Conservation (phyloP, 805 yeast species). For the Wickerhamiella azymoides region DNA sequence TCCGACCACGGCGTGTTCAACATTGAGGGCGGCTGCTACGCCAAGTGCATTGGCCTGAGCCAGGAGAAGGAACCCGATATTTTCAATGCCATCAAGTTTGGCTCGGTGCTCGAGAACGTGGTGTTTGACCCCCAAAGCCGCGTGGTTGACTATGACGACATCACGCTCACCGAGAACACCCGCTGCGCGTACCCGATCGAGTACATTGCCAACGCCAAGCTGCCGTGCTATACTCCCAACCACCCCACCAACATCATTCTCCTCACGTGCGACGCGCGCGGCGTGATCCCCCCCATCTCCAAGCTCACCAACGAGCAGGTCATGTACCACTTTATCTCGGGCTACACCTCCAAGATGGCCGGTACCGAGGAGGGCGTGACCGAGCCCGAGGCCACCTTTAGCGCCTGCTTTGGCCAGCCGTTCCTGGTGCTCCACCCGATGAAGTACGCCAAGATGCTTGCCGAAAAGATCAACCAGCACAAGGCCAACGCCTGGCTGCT, state of each 20-base stretch:
- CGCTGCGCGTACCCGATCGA: constrained; percentile 98
- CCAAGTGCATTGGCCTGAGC: constrained; percentile 82
- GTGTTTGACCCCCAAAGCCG: constrained; percentile 68
- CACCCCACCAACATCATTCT: constrained; percentile 89
- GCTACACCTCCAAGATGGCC: constrained; percentile 98
- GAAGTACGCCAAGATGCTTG: constrained; percentile 91
- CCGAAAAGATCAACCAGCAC: constrained; percentile 81
- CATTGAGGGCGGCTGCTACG: constrained; percentile 99
- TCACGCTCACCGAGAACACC: constrained; percentile 86
- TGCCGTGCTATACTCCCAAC: constrained; percentile 78
- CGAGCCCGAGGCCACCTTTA: constrained; percentile 95
- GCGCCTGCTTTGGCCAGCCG: constrained; percentile 98
- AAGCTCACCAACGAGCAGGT: constrained; percentile 88
- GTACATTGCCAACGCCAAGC: constrained; percentile 87
- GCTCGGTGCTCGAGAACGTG: constrained; percentile 88
- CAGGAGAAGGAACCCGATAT: constrained; percentile 96
- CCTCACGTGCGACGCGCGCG: constrained; percentile 94
- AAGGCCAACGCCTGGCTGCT: constrained; percentile 90
- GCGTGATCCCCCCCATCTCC: constrained; percentile 95
- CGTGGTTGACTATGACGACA: constrained; percentile 72
- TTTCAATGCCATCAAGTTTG: constrained; percentile 86
- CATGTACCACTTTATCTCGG: constrained; percentile 97
- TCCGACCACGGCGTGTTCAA: constrained; percentile 96
- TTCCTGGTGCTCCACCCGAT: constrained; percentile 96
- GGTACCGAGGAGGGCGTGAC: constrained; percentile 98